A percentile compares a stretch with the other conserved stretches of the same genome.
Conservation (phyloP, 805 yeast species). For the Metschnikowia similis region DNA sequence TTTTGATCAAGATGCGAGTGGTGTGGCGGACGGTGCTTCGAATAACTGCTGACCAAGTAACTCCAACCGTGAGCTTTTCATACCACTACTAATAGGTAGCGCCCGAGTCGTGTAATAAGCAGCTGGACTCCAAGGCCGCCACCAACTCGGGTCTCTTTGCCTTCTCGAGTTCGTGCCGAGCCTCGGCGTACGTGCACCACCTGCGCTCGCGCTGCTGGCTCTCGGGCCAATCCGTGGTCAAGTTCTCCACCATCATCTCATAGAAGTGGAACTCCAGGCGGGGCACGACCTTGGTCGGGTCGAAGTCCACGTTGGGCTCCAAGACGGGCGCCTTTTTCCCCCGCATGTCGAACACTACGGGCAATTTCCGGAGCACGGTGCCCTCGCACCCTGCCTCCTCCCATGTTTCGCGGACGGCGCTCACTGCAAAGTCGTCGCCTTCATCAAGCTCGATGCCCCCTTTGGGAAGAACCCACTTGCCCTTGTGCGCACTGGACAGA, state of each 20-base stretch:
- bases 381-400: slow-evolving; percentile 95
- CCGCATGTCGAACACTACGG: slow-evolving; percentile 58
- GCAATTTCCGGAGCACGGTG: slow-evolving; percentile 49
- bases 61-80: too few species aligned
- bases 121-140: slow-evolving; percentile 56
- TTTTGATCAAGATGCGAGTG: too few species aligned
- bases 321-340: slow-evolving; percentile 37
- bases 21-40: too few species aligned
- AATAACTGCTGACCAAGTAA: too few species aligned
- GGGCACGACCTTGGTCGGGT: slow-evolving; percentile 48
- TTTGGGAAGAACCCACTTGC: slow-evolving; percentile 87
- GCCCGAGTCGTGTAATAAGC: slow-evolving; percentile 37
- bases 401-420: slow-evolving; percentile 92
- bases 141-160: slow-evolving; percentile 66
- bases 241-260: slow-evolving; percentile 60
- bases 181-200: slow-evolving; percentile 73
- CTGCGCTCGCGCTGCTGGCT: slow-evolving; percentile 52
- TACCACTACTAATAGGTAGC: neutral
- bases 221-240: slow-evolving; percentile 78
- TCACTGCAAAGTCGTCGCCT: slow-evolving; percentile 37
- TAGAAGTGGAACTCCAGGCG: slow-evolving; percentile 84
- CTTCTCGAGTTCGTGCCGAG: slow-evolving; percentile 52
- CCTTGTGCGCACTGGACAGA: slow-evolving; percentile 63
- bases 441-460: slow-evolving; percentile 95
- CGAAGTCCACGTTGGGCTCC: slow-evolving; percentile 28